Evolutionary conservation across 257 asterid genomes (phyloP), one percentile per base, ranked within the genome.

Genomic region (Leonotis leonurus): DNA sequence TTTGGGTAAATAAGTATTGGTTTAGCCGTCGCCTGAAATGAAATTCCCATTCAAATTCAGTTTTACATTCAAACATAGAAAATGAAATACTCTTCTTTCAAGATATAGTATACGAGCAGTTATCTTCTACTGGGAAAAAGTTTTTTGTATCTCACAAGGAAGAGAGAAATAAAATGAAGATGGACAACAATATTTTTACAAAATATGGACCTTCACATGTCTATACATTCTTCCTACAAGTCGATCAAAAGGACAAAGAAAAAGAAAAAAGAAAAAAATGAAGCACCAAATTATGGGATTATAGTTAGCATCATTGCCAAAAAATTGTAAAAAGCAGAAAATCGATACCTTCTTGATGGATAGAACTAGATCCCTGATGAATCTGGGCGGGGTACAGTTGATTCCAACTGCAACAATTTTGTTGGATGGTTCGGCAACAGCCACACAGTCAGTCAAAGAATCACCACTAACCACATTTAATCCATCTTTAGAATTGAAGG

Each of bases 401-500:
- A 90, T 80, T 68, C 97, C 97, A 1, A 90, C 88, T 5, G 94
- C 86, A 41, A 87, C 81, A 68, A 90, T 68, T 71, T 77, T 90
- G 55, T 77, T 64, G 65, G 89, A 81, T 10, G 84, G 81, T 46
- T 85, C 96, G 25, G 89, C 95, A 75, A 85, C 41, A 40, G 84
- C 75, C 22, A 71, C 90, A 67, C 95, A 87, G 40, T 85, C 93
- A 20, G 77, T 57, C 65, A 90, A 70, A 62, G 96, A 80, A 79
- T 90, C 95, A 21, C 96, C 96, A 35, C 93, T 83, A 60, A 87
- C 96, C 75, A 85, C 89, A 55, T 85, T 78, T 52, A 83, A 71
- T 43, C 97, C 96, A 71, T 90, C 96, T 74, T 87, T 90, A 25
- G 97, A 90, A 71, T 87, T 90, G 84, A 87, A 90, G 66, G 96